Conservation (phyloP, 2,329 filamentous ascomycete species). For the Chaetothyriales sp. region DNA sequence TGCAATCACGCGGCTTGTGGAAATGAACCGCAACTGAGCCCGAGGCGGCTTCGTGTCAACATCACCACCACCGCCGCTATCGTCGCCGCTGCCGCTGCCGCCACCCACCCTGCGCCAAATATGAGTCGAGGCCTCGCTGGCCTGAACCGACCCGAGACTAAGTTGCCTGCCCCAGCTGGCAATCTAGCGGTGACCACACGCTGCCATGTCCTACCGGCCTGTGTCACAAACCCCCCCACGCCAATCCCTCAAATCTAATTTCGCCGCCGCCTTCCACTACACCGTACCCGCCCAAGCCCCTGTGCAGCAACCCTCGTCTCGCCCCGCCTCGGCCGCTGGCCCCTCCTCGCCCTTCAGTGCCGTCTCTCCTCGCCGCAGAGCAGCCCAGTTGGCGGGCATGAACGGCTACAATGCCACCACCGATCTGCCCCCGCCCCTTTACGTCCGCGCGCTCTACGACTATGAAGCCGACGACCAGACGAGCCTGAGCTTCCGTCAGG, state of each 20-base stretch:
- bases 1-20: not conserved
- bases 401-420: slow-evolving; percentile 37
- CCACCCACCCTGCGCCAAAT: not conserved
- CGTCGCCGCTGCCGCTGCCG: too few relatives aligned
- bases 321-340: slow-evolving; percentile 3
- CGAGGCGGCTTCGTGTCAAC: not conserved
- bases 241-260: slow-evolving; percentile 11
- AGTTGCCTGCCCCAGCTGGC: not conserved
- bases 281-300: slow-evolving; percentile 20
- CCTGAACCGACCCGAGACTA: not conserved
- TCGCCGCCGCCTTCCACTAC: slow-evolving; percentile 30
- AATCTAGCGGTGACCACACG: not conserved
- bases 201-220: not conserved
- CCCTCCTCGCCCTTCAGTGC: slow-evolving; percentile 9
- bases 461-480: slow-evolving; percentile 96
- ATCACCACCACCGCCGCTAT: not conserved
- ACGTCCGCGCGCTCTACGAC: slow-evolving; percentile 90
- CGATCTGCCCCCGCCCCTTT: slow-evolving; percentile 41
- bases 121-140: not conserved
- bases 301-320: slow-evolving; percentile 5
- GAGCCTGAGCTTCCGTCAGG: slow-evolving; percentile 89
- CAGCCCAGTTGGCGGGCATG: slow-evolving; percentile 26
- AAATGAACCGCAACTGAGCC: not conserved
- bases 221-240: not conserved
- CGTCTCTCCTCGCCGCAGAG: slow-evolving; percentile 16